Evolutionary conservation across 1,139 yeast species (phyloP), one percentile per base, ranked within the genome.

Genomic region (Hyphopichia pseudoburtonii): DNA sequence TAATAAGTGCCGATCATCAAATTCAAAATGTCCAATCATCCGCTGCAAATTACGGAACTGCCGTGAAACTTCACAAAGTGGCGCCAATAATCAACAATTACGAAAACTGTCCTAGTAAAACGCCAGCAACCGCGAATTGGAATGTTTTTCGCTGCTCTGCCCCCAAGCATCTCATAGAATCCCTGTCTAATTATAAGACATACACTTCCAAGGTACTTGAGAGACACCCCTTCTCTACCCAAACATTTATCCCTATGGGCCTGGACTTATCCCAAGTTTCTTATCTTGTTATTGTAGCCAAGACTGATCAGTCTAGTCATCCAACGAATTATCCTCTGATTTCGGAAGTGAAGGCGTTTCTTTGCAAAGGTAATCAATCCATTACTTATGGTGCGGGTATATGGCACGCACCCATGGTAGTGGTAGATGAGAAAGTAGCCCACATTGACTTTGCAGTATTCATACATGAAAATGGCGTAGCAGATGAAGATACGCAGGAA

Each of bases 331-430:
- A 79, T 29, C 96, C 97, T 0, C 86, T 84, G 44, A 74, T 80
- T 7, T 48, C 62, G 1, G 65, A 76, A 0, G 52, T 83, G 11
- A 70, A 66, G 46, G 96, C 95, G 0, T 90, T 88, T 50, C 48
- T 80, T 4, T 87, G 92, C 45, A 74, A 64, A 38, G 96, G 96
- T 0, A 82, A 86, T 57, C 96, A 88, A 55, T 86, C 95, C 0
- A 86, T 90, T 3, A 90, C 96, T 0, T 90, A 90, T 56, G 95
- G 88, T 0, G 78, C 78, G 1, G 95, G 73, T 0, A 60, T 62
- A 3, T 70, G 74, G 76, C 97, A 90, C 57, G 95, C 97, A 0
- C 97, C 97, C 1, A 90, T 90, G 97, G 84, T 90, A 28, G 92
- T 87, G 6, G 57, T 77, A 19, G 79, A 73, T 37, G 74, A 75